Evolutionary conservation across 768 basidiomycete genomes (phyloP), one percentile per base, ranked within the genome.

Genomic region (Mrakia gelida): DNA sequence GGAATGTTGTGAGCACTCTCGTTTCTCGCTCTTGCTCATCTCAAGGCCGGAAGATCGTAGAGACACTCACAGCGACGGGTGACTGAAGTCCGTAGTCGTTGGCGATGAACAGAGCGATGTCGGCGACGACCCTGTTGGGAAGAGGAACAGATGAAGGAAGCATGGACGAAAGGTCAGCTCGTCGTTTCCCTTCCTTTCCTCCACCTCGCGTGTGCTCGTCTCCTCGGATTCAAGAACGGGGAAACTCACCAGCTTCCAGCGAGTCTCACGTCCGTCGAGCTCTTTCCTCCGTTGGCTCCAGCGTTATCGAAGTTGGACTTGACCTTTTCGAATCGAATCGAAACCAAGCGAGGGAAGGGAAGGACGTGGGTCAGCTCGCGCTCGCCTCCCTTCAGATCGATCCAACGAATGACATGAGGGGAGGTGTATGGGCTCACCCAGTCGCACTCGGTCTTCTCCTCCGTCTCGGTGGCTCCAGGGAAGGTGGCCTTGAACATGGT

Each of bases 401-500:
- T n/a, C 18, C 10, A n/a, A 26, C 54, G 26, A 56, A 26, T 2
- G 10, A n/a, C 16, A n/a, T n/a, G n/a, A n/a, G 18, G 23, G 10
- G 23, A n/a, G 21, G 4, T n/a, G 23, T 23, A 1, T 8, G 9
- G 8, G 28, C 59, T 59, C n/a, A 95, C 83, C 92, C 93, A 96
- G 61, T 89, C 87, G 61, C 92, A 87, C 84, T 97, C 95, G 18
- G 85, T 85, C 83, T 89, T 91, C 84, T 98, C 95, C 26, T 91
- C 90, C 70, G 87, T 86, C 1, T 94, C 92, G 62, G 86, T 86
- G 5, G 94, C 92, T 56, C 87, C 89, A 15, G 95, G 95, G 84
- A 94, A 98, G 0, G 94, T 94, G 11, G 94, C 94, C 78, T 94
- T 92, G 86, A 92, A 96, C 94, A 98, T 96, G 76, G 95, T 96